phyloP scores from a whole-genome alignment of 495 filamentous ascomycete species.

The Penicillium ochrochloron region DNA sequence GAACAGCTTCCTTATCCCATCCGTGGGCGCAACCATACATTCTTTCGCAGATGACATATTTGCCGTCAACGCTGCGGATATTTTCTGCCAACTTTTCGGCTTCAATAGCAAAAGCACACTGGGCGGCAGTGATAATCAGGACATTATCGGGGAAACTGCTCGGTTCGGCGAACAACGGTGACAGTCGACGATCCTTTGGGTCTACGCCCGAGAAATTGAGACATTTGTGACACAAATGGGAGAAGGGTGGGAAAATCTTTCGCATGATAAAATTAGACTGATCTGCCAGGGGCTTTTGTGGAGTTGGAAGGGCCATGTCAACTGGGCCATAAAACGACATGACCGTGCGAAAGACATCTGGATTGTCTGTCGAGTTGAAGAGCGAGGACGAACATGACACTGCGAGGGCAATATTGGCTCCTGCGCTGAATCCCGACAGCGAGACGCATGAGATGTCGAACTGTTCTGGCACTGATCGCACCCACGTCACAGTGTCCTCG shows the following conservation, averaged over 20 bases:
- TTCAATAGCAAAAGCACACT: constrained; percentile 46
- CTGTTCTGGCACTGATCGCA: constrained; percentile 34
- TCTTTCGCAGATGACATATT: constrained; percentile 38
- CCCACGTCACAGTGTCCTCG: constrained; percentile 47
- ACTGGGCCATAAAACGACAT: constrained; percentile 48
- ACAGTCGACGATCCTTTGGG: constrained; percentile 45
- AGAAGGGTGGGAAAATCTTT: constrained; percentile 31
- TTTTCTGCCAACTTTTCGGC: constrained; percentile 47
- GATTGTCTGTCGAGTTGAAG: constrained; percentile 21
- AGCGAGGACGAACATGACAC: constrained; percentile 39
- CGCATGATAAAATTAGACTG: constrained; percentile 35
- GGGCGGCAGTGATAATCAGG: constrained; percentile 48
- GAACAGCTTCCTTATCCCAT: constrained; percentile 41
- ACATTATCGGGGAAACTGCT: constrained; percentile 41
- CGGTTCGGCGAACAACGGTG: constrained; percentile 41
- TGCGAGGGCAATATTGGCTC: constrained; percentile 48
- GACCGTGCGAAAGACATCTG: constrained; percentile 36
- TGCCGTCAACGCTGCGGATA: constrained; percentile 33
- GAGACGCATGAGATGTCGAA: constrained; percentile 43
- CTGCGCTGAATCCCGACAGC: constrained; percentile 52
- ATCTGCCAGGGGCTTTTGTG: constrained; percentile 33
- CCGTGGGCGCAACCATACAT: constrained; percentile 51
- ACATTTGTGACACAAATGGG: constrained; percentile 38
- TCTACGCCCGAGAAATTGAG: constrained; percentile 27
- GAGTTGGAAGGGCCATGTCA: constrained; percentile 37